Conservation (phyloP, 2,329 filamentous ascomycete genomes). For the Apiospora saccharicola region DNA sequence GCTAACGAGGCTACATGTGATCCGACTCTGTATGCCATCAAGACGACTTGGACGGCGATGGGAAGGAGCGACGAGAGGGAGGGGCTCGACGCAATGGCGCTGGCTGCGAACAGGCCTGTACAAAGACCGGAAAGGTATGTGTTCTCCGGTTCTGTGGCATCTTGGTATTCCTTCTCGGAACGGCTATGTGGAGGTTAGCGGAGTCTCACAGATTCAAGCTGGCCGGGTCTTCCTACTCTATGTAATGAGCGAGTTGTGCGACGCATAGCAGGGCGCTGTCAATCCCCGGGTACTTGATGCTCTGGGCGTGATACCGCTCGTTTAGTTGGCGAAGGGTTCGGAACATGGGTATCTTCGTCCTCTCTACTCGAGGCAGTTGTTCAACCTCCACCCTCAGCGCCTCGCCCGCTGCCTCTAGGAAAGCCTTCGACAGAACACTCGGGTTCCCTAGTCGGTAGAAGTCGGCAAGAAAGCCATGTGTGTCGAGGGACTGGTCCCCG, state of each 20-base stretch:
- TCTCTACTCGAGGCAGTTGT: constrained; percentile 61
- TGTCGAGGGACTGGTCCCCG: constrained; percentile 75
- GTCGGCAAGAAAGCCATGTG: constrained; percentile 67
- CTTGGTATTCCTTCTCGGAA: constrained; percentile 61
- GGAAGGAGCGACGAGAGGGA: constrained; percentile 68
- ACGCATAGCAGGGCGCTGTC: constrained; percentile 72
- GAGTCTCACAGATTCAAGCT: neutral
- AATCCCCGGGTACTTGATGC: constrained; percentile 65
- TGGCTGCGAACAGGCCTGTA: constrained; percentile 74
- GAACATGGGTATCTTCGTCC: constrained; percentile 67
- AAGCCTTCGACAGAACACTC: constrained; percentile 64
- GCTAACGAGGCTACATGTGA: constrained; percentile 61
- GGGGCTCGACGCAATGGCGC: constrained; percentile 69
- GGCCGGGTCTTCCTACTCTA: constrained; percentile 59
- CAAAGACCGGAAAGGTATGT: constrained; percentile 70
- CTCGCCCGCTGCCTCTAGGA: constrained; percentile 65
- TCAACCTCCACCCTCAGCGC: constrained; percentile 68
- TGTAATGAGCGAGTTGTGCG: constrained; percentile 72
- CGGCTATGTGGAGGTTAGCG: constrained; percentile 50
- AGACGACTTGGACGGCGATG: constrained; percentile 68
- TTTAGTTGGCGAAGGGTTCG: constrained; percentile 69
- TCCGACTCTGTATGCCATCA: constrained; percentile 72
- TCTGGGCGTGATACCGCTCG: constrained; percentile 67
- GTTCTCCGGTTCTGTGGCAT: constrained; percentile 58
- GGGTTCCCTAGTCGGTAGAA: constrained; percentile 55